These are phyloP conservation scores for Blastobotrys persicus DNA, from an alignment of 1,139 yeast genomes.

Conservation along the genomic window DNA sequence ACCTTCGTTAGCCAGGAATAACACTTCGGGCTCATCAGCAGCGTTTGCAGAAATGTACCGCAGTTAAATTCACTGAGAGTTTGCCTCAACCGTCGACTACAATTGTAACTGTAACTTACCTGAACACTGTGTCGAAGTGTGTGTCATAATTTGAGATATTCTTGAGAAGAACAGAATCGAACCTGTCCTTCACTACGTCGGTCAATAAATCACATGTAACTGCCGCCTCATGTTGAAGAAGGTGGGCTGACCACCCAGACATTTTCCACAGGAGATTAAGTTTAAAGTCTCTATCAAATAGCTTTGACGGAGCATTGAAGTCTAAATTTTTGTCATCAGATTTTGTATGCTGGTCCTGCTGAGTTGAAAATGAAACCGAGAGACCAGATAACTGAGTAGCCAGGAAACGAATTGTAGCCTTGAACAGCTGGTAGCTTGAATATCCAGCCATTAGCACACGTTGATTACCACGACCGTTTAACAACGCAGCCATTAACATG, in stretches of 20 bases:
- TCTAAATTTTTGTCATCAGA: constrained; percentile 14
- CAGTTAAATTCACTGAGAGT: background rate
- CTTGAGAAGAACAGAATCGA: constrained; percentile 75
- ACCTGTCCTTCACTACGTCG: constrained; percentile 81
- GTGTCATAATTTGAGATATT: constrained; percentile 54
- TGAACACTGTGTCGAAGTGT: constrained; percentile 64
- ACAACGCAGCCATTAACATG: constrained; percentile 70
- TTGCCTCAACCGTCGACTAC: background rate
- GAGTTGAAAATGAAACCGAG: constrained; percentile 24
- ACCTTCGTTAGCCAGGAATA: background rate
- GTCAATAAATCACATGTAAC: constrained; percentile 67
- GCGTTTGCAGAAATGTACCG: too few species aligned
- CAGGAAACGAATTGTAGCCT: constrained; percentile 76
- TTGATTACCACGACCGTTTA: constrained; percentile 66
- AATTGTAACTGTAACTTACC: constrained; percentile 18
- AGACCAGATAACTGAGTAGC: constrained; percentile 68
- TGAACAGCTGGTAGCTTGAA: constrained; percentile 88
- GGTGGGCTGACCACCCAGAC: constrained; percentile 63
- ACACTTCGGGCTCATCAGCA: background rate
- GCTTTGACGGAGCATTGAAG: constrained; percentile 35
- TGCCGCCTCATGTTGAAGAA: constrained; percentile 62
- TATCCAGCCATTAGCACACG: constrained; percentile 80
- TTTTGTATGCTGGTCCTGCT: constrained; percentile 17
- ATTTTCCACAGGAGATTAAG: constrained; percentile 81
- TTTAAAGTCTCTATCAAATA: constrained; percentile 71